Base-by-base conservation (phyloP, 345 rosid genomes). In the Citrus mangshanensis region DNA sequence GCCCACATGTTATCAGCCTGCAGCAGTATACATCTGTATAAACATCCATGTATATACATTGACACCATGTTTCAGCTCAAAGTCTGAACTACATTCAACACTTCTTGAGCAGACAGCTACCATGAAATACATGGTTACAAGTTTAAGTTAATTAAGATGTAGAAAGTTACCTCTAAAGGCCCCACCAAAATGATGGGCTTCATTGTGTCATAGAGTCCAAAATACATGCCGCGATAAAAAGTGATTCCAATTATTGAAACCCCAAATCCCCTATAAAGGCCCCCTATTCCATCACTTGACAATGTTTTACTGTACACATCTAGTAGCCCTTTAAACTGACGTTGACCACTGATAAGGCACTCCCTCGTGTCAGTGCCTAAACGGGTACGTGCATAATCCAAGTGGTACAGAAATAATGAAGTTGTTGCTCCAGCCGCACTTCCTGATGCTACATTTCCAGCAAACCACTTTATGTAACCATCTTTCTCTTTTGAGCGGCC, bases 401-500 rank as follows among this genome's bases (percentile, higher is more conserved):
- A 83, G 88, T 96, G 99, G 77, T 96, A 96, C 4, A 96, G 82
- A 66, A 96, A 86, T 79, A 91, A 73, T 0, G 98, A 91, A 59
- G 95, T 93, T 28, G 93, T 93, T 65, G 98, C 98, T 61, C 99
- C 98, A 77, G 97, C 99, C 66, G 99, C 99, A 85, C 99, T 94
- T 56, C 98, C 99, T 4, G 98, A 93, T 75, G 98, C 98, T 46
- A 94, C 81, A 32, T 96, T 96, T 34, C 97, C 95, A 54, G 91
- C 86, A 87, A 96, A 94, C 93, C 97, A 88, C 82, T 89, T 94
- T 32, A 86, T 7, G 79, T 93, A 93, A 81, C 98, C 98, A 79
- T 94, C 97, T 81, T 77, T 91, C 91, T 96, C 98, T 81, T 90
- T 93, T 10, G 98, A 93, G 79, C 82, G 58, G 40, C 98, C 98